phyloP scores from a whole-genome alignment of 2,329 filamentous ascomycete species.

The Colletotrichum echinochloae region DNA sequence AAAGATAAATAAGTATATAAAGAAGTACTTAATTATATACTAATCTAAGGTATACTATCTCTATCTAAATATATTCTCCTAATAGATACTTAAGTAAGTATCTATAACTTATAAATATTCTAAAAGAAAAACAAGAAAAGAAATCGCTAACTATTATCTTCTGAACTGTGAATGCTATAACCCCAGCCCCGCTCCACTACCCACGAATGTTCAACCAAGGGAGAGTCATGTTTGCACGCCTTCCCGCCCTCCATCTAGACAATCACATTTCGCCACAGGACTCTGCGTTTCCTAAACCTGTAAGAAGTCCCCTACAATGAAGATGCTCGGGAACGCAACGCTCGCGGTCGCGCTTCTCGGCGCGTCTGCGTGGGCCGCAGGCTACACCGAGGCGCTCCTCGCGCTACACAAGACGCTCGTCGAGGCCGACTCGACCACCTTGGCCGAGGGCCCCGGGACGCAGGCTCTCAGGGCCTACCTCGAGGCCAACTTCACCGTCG shows the following conservation, averaged over 20 bases:
- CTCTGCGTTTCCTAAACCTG: not conserved
- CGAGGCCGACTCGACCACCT: conserved; percentile 77
- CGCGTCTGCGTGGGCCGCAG: conserved; percentile 40
- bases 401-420: conserved; percentile 81
- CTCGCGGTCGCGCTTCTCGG: not conserved
- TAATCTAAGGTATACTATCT: too few species aligned
- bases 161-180: too few species aligned
- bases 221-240: not conserved
- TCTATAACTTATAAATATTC: too few species aligned
- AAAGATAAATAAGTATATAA: too few species aligned
- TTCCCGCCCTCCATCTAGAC: not conserved
- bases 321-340: not conserved
- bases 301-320: not conserved
- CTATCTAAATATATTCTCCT: too few species aligned
- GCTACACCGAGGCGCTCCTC: conserved; percentile 68
- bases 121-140: too few species aligned
- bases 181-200: too few species aligned
- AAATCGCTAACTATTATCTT: too few species aligned
- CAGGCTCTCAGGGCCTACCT: conserved; percentile 77
- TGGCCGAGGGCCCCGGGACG: conserved; percentile 76
- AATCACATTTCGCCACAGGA: too few species aligned
- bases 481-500: conserved; percentile 56
- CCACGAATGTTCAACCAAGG: too few species aligned
- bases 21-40: too few species aligned
- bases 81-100: too few species aligned